Conservation (phyloP, 345 rosid genomes). For the Sisymbrium irio region DNA sequence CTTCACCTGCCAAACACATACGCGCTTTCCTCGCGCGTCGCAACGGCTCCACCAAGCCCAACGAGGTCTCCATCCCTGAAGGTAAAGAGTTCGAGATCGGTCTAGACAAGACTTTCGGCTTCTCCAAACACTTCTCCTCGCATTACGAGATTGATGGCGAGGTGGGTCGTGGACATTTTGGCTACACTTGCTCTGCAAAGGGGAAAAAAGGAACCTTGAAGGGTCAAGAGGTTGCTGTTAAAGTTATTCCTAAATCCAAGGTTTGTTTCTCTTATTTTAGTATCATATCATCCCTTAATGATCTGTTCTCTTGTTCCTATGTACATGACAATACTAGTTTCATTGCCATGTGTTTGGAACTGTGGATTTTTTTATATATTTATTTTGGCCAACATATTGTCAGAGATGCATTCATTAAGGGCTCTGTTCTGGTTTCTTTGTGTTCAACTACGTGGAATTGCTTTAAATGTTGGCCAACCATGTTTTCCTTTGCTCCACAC, state of each 20-base stretch:
- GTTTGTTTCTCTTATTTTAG: no score
- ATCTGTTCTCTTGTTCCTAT: neutral
- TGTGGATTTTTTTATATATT: neutral
- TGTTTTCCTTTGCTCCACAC: neutral
- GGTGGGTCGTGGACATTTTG: slow-evolving; percentile 94
- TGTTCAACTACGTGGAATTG: neutral
- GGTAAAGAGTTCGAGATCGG: slow-evolving; percentile 69
- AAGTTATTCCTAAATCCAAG: slow-evolving; percentile 92
- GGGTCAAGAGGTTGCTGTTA: slow-evolving; percentile 85
- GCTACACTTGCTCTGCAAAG: slow-evolving; percentile 87
- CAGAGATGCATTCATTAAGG: neutral
- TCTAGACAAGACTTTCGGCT: slow-evolving; percentile 85
- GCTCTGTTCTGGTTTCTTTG: slow-evolving; percentile 11
- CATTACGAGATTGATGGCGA: slow-evolving; percentile 87
- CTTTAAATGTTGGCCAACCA: neutral
- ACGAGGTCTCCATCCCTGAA: slow-evolving; percentile 79
- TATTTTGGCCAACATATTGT: neutral
- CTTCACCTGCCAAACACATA: slow-evolving; percentile 96
- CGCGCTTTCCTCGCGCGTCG: slow-evolving; percentile 80
- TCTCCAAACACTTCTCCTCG: slow-evolving; percentile 59
- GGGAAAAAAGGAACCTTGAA: slow-evolving; percentile 77
- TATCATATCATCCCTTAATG: no score
- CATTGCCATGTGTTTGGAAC: slow-evolving; percentile 7
- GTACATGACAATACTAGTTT: neutral
- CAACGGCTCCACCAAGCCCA: slow-evolving; percentile 73